phyloP scores from a whole-genome alignment of 2,329 filamentous ascomycete genomes.

The Talaromyces sp. region DNA sequence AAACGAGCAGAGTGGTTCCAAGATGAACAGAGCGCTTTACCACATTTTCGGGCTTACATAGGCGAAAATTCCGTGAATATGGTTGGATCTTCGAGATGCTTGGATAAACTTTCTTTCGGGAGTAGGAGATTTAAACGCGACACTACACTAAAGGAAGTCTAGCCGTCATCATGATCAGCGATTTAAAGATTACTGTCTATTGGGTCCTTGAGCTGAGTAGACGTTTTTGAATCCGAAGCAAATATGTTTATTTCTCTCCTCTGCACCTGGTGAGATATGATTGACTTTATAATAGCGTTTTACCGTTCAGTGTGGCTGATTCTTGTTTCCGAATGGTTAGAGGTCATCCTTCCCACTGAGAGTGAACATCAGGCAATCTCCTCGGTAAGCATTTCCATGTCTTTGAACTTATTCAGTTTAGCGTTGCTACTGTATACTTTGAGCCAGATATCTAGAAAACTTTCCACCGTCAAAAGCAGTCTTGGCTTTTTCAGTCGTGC shows the following conservation, averaged over 20 bases:
- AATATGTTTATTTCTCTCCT: not conserved
- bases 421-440: not conserved
- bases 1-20: not conserved
- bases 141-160: not conserved
- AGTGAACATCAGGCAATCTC: not conserved
- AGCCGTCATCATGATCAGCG: not conserved
- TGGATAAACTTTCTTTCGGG: not conserved
- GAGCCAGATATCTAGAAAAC: not conserved
- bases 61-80: not conserved
- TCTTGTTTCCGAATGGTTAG: not conserved
- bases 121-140: not conserved
- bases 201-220: not conserved
- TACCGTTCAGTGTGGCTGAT: not conserved
- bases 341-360: not conserved
- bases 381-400: not conserved
- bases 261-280: not conserved
- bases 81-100: not conserved
- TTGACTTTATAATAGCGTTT: not conserved
- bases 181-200: not conserved
- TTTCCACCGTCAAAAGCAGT: not conserved
- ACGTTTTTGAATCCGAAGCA: not conserved
- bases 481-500: not conserved
- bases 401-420: not conserved
- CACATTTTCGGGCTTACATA: not conserved
- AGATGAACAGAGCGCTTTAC: not conserved